Percentiles rank a stretch among this genome's conserved stretches.
Evolutionary conservation across 179 eudicot species (phyloP).

Genomic region (Camellia oleifera): DNA sequence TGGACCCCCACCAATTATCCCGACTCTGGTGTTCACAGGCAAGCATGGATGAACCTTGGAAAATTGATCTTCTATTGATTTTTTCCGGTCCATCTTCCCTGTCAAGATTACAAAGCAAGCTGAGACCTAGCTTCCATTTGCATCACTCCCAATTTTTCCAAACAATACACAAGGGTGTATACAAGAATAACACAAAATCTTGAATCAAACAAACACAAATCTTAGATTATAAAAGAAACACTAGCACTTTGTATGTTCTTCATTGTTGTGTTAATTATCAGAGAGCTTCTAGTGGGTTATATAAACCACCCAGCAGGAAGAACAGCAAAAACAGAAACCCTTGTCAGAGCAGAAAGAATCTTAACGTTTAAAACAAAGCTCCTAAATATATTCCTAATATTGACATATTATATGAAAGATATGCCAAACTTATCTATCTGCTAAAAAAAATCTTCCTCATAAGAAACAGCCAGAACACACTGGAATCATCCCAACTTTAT

Average conservation of each 20-base stretch:
- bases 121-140: too few species aligned
- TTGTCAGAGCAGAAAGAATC: neutral
- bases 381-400: neutral
- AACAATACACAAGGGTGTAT: too few species aligned
- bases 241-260: too few species aligned
- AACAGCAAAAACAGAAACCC: neutral
- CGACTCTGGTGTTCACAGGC: conserved; percentile 36
- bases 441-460: neutral
- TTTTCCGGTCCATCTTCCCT: conserved; percentile 25
- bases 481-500: neutral
- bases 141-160: too few species aligned
- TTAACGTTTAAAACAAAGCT: neutral
- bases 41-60: conserved; percentile 39
- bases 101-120: neutral
- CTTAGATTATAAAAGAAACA: too few species aligned
- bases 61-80: conserved; percentile 31
- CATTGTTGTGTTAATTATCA: too few species aligned
- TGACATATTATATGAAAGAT: neutral
- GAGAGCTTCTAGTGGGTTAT: too few species aligned
- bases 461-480: too few species aligned
- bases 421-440: neutral
- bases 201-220: too few species aligned
- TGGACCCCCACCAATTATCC: conserved; percentile 44
- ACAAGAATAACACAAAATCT: too few species aligned
- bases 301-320: too few species aligned